phyloP scores from a whole-genome alignment of 108 stramenopile genomes.

The Seminavis robusta region DNA sequence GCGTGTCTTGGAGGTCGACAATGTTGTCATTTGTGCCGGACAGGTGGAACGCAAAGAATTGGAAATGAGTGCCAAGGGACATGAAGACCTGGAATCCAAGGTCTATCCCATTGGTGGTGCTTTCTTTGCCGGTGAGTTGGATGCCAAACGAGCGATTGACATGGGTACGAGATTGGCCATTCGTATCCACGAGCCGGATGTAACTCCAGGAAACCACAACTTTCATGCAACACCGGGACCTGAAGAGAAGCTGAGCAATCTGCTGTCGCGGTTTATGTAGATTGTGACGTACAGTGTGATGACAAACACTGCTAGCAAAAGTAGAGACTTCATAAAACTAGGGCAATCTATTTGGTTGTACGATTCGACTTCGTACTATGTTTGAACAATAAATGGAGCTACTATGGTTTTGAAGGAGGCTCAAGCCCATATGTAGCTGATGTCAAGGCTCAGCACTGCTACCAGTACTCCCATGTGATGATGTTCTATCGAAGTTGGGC shows the following conservation, averaged over 20 bases:
- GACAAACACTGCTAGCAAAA: too few species aligned
- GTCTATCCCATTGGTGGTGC: conserved; percentile 94
- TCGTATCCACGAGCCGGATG: conserved; percentile 56
- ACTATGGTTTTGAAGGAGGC: too few species aligned
- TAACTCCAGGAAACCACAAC: conserved; percentile 70
- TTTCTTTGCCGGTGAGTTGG: conserved; percentile 90
- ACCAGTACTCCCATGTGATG: too few species aligned
- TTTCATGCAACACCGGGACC: conserved; percentile 48
- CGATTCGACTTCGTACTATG: too few species aligned
- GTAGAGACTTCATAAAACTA: too few species aligned
- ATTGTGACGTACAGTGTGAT: too few species aligned
- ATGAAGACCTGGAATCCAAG: conserved; percentile 30
- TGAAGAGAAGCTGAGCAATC: conserved; percentile 69
- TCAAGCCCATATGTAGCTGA: too few species aligned
- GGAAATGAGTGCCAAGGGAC: conserved; percentile 21
- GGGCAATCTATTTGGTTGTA: too few species aligned
- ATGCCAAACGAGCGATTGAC: conserved; percentile 98
- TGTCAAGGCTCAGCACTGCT: too few species aligned
- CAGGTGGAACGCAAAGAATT: conserved; percentile 63
- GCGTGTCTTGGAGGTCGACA: conserved; percentile 87
- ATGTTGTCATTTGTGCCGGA: conserved; percentile 94
- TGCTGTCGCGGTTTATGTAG: too few species aligned
- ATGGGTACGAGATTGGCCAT: conserved; percentile 94
- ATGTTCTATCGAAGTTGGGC: too few species aligned
- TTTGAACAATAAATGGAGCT: too few species aligned